A percentile compares a stretch with the other conserved stretches of the same genome.
Conservation (phyloP, 495 filamentous ascomycete genomes). For the Trichoderma erinaceum region DNA sequence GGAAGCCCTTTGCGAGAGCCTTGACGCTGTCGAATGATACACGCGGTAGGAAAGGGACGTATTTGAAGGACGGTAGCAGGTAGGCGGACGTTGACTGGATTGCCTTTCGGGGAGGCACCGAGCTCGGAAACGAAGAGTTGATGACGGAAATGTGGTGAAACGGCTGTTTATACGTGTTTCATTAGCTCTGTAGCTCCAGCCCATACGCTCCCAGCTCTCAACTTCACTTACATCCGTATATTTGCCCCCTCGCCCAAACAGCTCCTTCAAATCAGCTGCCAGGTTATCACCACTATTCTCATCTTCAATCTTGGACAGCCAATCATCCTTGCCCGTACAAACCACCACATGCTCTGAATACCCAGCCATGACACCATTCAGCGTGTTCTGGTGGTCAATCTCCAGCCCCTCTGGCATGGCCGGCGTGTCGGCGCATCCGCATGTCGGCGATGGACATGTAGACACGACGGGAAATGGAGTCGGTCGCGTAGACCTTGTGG, state of each 20-base stretch:
- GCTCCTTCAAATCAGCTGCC: conserved; percentile 60
- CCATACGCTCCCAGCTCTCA: conserved; percentile 17
- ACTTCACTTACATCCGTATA: conserved; percentile 60
- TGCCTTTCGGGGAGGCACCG: conserved; percentile 31
- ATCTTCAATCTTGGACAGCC: conserved; percentile 64
- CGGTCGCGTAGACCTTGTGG: not conserved
- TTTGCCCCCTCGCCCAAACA: conserved; percentile 59
- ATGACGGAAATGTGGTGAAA: conserved; percentile 69
- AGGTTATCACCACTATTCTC: conserved; percentile 53
- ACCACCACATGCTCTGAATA: conserved; percentile 80
- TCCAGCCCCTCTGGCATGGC: conserved; percentile 59
- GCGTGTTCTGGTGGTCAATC: conserved; percentile 62
- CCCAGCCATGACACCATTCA: conserved; percentile 70
- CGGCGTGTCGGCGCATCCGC: conserved; percentile 60
- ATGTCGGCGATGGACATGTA: conserved; percentile 65
- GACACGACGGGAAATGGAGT: conserved; percentile 46
- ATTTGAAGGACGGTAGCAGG: conserved; percentile 73
- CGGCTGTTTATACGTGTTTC: conserved; percentile 46
- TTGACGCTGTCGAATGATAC: conserved; percentile 44
- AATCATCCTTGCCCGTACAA: conserved; percentile 73
- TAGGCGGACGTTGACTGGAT: conserved; percentile 55
- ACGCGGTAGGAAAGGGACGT: conserved; percentile 61
- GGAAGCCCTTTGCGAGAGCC: conserved; percentile 50
- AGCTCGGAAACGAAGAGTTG: conserved; percentile 60
- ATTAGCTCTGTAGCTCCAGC: conserved; percentile 19